phyloP scores from a whole-genome alignment of 1,139 yeast genomes.

The Blastobotrys elegans region DNA sequence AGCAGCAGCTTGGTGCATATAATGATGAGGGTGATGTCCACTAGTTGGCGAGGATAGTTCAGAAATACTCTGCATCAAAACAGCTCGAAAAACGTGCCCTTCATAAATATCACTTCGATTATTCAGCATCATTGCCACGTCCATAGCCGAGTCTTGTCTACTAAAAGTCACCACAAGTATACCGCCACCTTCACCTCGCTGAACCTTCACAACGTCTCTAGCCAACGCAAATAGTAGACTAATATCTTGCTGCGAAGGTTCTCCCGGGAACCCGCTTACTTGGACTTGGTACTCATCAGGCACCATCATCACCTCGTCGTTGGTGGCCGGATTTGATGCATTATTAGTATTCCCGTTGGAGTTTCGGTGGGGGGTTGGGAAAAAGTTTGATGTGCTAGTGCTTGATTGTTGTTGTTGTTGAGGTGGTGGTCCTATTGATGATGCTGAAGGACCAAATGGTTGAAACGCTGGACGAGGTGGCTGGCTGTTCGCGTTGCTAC shows the following conservation, averaged over 20 bases:
- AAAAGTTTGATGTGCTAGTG: too few relatives aligned
- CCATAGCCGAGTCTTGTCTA: neutral
- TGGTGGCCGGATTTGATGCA: neutral
- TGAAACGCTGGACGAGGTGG: constrained; percentile 4
- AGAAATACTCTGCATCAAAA: neutral
- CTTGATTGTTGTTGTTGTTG: neutral
- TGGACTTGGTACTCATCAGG: neutral
- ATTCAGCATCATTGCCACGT: neutral
- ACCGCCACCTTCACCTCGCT: constrained; percentile 40
- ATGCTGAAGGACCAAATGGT: constrained; percentile 2
- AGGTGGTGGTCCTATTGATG: neutral
- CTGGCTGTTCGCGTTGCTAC: neutral
- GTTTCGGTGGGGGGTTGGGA: neutral
- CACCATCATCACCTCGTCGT: neutral
- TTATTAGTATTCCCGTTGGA: neutral
- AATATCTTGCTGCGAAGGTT: constrained; percentile 45
- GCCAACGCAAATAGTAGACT: constrained; percentile 75
- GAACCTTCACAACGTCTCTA: constrained; percentile 62
- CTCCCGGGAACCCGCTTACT: neutral
- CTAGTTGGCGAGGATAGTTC: neutral
- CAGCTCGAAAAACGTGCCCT: neutral
- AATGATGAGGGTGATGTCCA: neutral
- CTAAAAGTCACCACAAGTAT: neutral
- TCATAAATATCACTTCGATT: constrained; percentile 1
- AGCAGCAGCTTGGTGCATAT: neutral